Evolutionary conservation across 2,329 filamentous ascomycete genomes (phyloP).

Genomic region (Stemphylium vesicarium): DNA sequence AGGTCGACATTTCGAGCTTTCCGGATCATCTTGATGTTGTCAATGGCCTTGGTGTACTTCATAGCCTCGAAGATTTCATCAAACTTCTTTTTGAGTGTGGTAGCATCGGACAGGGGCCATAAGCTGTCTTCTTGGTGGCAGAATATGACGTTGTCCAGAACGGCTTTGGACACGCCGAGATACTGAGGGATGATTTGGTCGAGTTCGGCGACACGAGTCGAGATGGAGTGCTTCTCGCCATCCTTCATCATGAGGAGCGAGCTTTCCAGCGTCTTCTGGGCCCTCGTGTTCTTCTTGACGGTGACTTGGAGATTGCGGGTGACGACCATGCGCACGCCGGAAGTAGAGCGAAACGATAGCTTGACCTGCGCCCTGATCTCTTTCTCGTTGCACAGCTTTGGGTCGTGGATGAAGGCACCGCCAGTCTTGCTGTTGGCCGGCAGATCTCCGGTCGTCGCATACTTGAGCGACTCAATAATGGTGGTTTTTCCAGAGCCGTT

Average conservation of each 20-base stretch:
- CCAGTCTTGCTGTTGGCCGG: slow-evolving; percentile 87
- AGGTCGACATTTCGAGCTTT: slow-evolving; percentile 84
- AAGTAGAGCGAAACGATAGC: slow-evolving; percentile 81
- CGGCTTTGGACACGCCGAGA: slow-evolving; percentile 86
- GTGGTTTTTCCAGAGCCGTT: slow-evolving; percentile 99
- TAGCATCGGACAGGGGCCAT: slow-evolving; percentile 93
- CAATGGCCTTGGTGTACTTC: slow-evolving; percentile 97
- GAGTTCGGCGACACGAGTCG: slow-evolving; percentile 79
- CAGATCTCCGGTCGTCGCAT: slow-evolving; percentile 92
- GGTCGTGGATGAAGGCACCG: slow-evolving; percentile 95
- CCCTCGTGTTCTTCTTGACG: slow-evolving; percentile 78
- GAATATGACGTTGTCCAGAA: slow-evolving; percentile 95
- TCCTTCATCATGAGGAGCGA: slow-evolving; percentile 76
- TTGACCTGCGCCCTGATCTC: slow-evolving; percentile 92
- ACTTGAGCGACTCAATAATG: slow-evolving; percentile 98
- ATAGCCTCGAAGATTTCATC: slow-evolving; percentile 97
- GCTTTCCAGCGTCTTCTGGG: slow-evolving; percentile 84
- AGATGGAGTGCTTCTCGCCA: slow-evolving; percentile 79
- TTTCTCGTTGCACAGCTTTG: slow-evolving; percentile 87
- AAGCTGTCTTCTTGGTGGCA: slow-evolving; percentile 98
- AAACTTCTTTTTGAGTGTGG: slow-evolving; percentile 87
- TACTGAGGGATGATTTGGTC: slow-evolving; percentile 84
- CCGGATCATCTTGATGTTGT: slow-evolving; percentile 85
- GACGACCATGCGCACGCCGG: slow-evolving; percentile 79
- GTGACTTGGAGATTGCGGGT: slow-evolving; percentile 85